phyloP scores from a whole-genome alignment of 2,329 filamentous ascomycete genomes.

The Fusarium sp. region DNA sequence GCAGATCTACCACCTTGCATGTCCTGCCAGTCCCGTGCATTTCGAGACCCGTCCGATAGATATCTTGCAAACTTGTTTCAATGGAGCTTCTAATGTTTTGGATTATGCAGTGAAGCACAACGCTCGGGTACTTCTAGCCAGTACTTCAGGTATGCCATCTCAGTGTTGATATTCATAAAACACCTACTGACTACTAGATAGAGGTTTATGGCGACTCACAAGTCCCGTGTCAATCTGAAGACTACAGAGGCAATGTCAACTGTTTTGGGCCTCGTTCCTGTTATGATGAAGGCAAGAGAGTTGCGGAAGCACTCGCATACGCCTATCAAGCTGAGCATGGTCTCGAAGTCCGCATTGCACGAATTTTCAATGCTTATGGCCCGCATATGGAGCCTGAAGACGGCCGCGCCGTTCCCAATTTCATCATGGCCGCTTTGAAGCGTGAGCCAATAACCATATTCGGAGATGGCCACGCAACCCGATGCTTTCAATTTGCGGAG shows the following conservation, averaged over 20 bases:
- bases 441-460: slow-evolving; percentile 36
- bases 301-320: slow-evolving; percentile 56
- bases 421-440: slow-evolving; percentile 36
- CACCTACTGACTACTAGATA: neutral
- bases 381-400: slow-evolving; percentile 32
- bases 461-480: slow-evolving; percentile 34
- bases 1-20: slow-evolving; percentile 42
- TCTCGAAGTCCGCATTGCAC: slow-evolving; percentile 42
- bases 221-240: slow-evolving; percentile 34
- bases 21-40: slow-evolving; percentile 37
- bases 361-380: slow-evolving; percentile 42
- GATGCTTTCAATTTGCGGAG: slow-evolving; percentile 31
- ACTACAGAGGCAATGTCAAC: slow-evolving; percentile 58
- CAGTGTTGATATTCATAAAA: too few relatives aligned
- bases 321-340: slow-evolving; percentile 40
- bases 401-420: slow-evolving; percentile 38
- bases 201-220: slow-evolving; percentile 41
- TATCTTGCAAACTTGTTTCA: slow-evolving; percentile 42
- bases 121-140: slow-evolving; percentile 31
- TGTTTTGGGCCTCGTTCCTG: slow-evolving; percentile 57
- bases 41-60: slow-evolving; percentile 39
- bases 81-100: slow-evolving; percentile 31
- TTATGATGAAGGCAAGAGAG: slow-evolving; percentile 59
- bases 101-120: slow-evolving; percentile 39
- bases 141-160: slow-evolving; percentile 30